Evolutionary conservation across 164 flowering plant genomes (phyloP).

Genomic region (Buxus sempervirens): DNA sequence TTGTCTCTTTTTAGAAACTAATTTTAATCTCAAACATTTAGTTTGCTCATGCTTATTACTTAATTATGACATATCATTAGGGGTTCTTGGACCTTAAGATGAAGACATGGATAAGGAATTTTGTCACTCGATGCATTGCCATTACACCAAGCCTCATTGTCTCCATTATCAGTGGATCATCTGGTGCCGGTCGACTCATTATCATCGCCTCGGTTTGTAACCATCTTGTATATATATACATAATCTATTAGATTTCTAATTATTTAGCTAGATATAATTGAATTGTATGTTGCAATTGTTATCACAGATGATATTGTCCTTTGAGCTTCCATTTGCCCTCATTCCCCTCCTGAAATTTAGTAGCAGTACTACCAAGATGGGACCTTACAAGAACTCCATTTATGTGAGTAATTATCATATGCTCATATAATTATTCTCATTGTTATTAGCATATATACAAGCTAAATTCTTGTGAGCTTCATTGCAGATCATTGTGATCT

Average conservation of each 20-base stretch:
- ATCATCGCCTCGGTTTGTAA: conserved; percentile 27
- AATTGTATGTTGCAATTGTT: background rate
- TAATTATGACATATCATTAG: background rate
- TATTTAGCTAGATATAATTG: background rate
- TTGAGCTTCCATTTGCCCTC: too few species aligned
- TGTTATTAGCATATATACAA: too few species aligned
- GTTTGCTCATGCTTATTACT: too few species aligned
- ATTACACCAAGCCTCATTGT: conserved; percentile 28
- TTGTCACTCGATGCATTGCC: conserved; percentile 27
- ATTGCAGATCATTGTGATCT: conserved; percentile 9
- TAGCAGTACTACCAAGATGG: conserved; percentile 6
- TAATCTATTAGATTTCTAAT: background rate
- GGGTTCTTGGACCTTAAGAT: conserved; percentile 32
- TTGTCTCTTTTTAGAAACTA: conserved; percentile 12
- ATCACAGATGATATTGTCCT: conserved; percentile 10
- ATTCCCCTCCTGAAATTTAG: conserved; percentile 9
- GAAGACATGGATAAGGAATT: conserved; percentile 24
- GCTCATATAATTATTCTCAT: too few species aligned
- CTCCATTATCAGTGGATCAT: conserved; percentile 22
- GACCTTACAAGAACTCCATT: conserved; percentile 7
- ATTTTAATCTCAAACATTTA: too few species aligned
- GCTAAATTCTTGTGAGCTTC: too few species aligned
- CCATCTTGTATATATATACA: too few species aligned
- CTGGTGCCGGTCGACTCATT: conserved; percentile 26
- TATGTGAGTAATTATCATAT: background rate